Percentiles rank a stretch among this genome's conserved stretches.
phyloP scores from a whole-genome alignment of 345 rosid genomes.

The Citropsis articulata region DNA sequence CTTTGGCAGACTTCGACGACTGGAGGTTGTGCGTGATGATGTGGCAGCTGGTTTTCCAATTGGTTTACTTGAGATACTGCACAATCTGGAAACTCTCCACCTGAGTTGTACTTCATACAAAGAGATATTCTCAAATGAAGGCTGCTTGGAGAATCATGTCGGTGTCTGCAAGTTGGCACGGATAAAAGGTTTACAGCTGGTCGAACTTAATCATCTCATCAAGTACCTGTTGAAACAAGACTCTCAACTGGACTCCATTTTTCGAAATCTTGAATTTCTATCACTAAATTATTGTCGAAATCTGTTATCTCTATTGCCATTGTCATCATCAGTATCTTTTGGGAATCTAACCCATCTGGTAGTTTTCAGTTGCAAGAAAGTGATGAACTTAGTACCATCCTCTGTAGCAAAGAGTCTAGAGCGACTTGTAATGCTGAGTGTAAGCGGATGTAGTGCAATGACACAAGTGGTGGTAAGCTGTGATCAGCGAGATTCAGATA shows the following conservation, averaged over 20 bases:
- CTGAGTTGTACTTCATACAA: neutral
- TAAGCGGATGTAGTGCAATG: neutral
- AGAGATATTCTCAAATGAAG: slow-evolving; percentile 8
- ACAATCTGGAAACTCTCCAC: slow-evolving; percentile 5
- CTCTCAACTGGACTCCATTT: neutral
- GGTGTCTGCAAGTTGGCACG: neutral
- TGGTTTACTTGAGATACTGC: neutral
- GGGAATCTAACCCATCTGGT: neutral
- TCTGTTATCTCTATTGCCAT: neutral
- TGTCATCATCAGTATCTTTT: neutral
- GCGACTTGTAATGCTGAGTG: neutral
- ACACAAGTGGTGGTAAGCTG: neutral
- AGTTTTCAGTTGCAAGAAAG: neutral
- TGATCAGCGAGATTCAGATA: neutral
- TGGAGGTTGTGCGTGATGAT: neutral
- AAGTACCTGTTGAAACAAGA: slow-evolving; percentile 12
- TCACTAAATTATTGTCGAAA: neutral
- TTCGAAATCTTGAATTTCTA: slow-evolving; percentile 9
- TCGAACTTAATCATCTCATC: neutral
- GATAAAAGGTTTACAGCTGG: neutral
- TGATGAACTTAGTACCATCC: slow-evolving; percentile 11
- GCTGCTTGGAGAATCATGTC: neutral
- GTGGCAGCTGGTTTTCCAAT: slow-evolving; percentile 1
- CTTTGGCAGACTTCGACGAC: slow-evolving; percentile 1
- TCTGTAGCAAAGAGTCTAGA: slow-evolving; percentile 8